Percentiles rank a stretch among this genome's conserved stretches.
Evolutionary conservation across 1,284 basidiomycete genomes (phyloP).

Genomic region (Ceratobasidium sp.): DNA sequence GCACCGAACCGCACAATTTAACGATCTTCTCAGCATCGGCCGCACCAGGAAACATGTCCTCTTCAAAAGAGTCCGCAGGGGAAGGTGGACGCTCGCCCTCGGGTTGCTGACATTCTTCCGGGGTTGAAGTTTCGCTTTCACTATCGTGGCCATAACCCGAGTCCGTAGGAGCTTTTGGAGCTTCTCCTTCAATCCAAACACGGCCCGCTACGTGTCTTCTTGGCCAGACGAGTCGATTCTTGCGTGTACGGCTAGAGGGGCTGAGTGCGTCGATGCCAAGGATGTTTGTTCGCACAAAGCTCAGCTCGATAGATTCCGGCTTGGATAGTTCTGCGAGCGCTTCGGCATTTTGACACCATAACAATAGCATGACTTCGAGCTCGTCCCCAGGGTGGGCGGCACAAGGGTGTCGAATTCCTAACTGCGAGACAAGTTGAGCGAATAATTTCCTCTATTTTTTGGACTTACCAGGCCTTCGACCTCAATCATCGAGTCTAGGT

Average conservation of each 20-base stretch:
- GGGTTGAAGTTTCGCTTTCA: neutral
- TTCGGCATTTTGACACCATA: conserved; percentile 19
- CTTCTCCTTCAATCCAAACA: conserved; percentile 36
- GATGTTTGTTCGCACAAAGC: conserved; percentile 28
- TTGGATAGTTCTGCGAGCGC: conserved; percentile 26
- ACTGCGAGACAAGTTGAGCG: neutral
- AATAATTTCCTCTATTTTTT: neutral
- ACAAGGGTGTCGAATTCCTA: conserved; percentile 33
- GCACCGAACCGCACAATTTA: conserved; percentile 28
- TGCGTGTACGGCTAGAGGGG: conserved; percentile 30
- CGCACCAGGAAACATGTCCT: conserved; percentile 60
- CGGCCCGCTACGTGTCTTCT: conserved; percentile 5
- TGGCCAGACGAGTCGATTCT: conserved; percentile 29
- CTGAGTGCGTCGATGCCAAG: conserved; percentile 43
- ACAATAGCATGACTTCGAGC: conserved; percentile 13
- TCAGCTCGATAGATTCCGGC: conserved; percentile 20
- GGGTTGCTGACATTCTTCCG: conserved; percentile 53
- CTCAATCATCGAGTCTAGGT: conserved; percentile 7
- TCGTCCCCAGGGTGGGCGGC: conserved; percentile 15
- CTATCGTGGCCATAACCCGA: neutral
- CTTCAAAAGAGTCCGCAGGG: conserved; percentile 13
- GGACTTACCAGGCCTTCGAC: conserved; percentile 34
- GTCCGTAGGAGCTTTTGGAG: neutral
- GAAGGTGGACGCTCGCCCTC: conserved; percentile 61
- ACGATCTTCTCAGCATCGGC: conserved; percentile 59